Base-by-base conservation (phyloP, 75 land plant genomes). In the Cunninghamia lanceolata region DNA sequence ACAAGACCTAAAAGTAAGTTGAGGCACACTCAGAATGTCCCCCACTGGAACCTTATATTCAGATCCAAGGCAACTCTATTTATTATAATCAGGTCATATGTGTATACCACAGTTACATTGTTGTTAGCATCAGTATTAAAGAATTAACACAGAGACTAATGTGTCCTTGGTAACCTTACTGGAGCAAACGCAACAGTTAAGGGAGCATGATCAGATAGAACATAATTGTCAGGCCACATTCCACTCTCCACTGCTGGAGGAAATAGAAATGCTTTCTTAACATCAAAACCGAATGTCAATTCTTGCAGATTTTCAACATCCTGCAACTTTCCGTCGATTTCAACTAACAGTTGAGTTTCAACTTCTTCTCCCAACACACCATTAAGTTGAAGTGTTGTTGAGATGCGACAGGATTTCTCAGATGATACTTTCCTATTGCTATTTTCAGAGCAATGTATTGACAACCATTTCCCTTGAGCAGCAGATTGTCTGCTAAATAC, bases 161-260 rank as follows among this genome's bases (percentile, higher is more conserved):
- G 43, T 38, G 47, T 43, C 8, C 82, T 40, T 80, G n/a, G 84
- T 28, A 53, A 36, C 63, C 76, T 45, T 9, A 50, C 73, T 70
- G 89, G 91, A 73, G 94, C 89, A 82, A 95, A 93, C 21, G 90
- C 92, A 14, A 90, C 97, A 32, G 97, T 96, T n/a, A 96, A 88
- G 73, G 92, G 93, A 5, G 97, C 97, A 88, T 96, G 99, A 68
- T 95, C 97, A 43, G 97, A 95, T 28, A 96, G 93, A 53, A 92
- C 88, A 85, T 94, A 96, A 84, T 92, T 85, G 36, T 96, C 99
- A 3, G 99, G 99, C 99, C 99, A 96, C 89, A 86, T 91, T 63
- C 99, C 98, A 84, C 90, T 91, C 88, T 95, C 99, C 17, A 93
- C 95, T 88, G 94, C 95, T 30, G 99, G 89, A 15, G 99, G 99